phyloP scores from a whole-genome alignment of 305 asterid species.

The Fraxinus ornus region DNA sequence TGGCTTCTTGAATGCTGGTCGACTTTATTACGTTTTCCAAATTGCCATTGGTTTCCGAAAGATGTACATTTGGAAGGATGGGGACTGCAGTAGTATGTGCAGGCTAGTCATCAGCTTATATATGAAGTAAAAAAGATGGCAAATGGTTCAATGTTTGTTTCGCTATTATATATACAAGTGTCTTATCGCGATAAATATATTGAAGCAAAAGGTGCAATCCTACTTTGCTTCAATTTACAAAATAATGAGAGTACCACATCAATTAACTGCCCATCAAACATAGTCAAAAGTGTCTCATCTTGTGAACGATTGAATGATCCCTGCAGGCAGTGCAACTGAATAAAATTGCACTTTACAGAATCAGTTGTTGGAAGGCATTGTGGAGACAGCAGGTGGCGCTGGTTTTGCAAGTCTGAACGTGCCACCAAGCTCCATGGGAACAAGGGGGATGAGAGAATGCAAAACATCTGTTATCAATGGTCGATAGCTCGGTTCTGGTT shows the following conservation, averaged over 20 bases:
- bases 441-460: constrained; percentile 75
- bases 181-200: not conserved
- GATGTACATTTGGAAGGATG: not conserved
- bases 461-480: constrained; percentile 74
- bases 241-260: not conserved
- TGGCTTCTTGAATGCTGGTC: not conserved
- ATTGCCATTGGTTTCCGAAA: not conserved
- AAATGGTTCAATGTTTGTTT: not conserved
- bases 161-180: not conserved
- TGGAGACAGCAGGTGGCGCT: not conserved
- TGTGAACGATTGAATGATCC: not conserved
- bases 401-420: constrained; percentile 38
- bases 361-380: not conserved
- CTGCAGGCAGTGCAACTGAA: not conserved
- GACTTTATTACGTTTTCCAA: not conserved
- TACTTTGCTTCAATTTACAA: not conserved
- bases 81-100: too few species aligned
- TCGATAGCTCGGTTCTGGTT: constrained; percentile 84
- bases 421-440: constrained; percentile 67
- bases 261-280: not conserved
- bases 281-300: not conserved
- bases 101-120: not conserved
- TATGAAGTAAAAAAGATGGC: not conserved
- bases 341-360: not conserved
- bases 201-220: not conserved